Percentiles rank a stretch among this genome's conserved stretches.
These are phyloP conservation scores for Phytophthora hybrid DNA, from an alignment of 352 stramenopile species.

Conservation along the genomic window DNA sequence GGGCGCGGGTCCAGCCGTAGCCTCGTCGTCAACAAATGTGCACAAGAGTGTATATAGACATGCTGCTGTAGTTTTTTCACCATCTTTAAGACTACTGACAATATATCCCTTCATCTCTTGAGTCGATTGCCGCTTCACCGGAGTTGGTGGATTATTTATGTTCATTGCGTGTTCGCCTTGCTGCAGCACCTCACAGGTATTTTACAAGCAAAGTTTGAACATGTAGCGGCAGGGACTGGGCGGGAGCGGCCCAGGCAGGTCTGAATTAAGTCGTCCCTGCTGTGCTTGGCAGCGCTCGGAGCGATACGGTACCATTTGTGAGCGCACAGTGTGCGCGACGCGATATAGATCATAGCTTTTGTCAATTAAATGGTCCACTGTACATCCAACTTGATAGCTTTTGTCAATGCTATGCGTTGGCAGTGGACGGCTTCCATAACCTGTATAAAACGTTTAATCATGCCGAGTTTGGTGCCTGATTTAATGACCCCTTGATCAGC, in stretches of 20 bases:
- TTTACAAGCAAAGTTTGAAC: background rate
- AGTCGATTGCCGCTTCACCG: too few species aligned
- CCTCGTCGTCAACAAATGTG: background rate
- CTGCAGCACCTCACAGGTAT: background rate
- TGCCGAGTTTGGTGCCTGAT: too few species aligned
- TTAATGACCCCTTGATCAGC: too few species aligned
- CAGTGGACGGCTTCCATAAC: too few species aligned
- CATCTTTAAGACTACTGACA: background rate
- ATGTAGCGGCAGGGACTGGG: constrained; percentile 5
- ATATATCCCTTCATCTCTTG: too few species aligned
- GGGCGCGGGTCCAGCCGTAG: background rate
- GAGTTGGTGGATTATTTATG: constrained; percentile 4
- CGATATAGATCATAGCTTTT: background rate
- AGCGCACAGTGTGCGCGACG: background rate
- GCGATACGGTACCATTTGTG: background rate
- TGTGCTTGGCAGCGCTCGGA: too few species aligned
- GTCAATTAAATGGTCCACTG: background rate
- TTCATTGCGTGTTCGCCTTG: background rate
- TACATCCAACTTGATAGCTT: background rate
- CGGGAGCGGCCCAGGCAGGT: background rate
- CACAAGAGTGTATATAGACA: background rate
- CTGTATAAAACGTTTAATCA: too few species aligned
- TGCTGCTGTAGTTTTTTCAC: background rate
- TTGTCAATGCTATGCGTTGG: background rate
- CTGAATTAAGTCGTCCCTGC: too few species aligned